A percentile compares a stretch with the other conserved stretches of the same genome.
Conservation (phyloP, 1,139 yeast genomes). For the Yamadazyma buinensis region DNA sequence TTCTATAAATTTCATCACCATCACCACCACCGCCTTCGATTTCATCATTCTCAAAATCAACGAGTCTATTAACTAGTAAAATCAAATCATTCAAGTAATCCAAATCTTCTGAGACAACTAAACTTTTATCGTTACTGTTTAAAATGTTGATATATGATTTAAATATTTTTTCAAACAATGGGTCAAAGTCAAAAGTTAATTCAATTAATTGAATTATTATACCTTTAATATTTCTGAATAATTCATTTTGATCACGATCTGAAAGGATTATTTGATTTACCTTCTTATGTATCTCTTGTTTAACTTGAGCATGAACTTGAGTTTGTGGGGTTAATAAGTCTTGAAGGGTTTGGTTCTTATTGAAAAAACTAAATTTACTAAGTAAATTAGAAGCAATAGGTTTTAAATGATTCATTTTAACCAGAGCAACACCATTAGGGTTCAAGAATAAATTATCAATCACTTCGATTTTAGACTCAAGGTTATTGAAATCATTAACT, state of each 20-base stretch:
- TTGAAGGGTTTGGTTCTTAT: too few relatives aligned
- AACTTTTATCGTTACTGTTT: slow-evolving; percentile 18
- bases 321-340: too few relatives aligned
- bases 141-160: slow-evolving; percentile 20
- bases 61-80: slow-evolving; percentile 19
- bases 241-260: slow-evolving; percentile 3
- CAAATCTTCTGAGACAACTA: slow-evolving; percentile 17
- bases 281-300: too few relatives aligned
- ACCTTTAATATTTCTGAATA: slow-evolving; percentile 9
- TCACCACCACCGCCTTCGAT: slow-evolving; percentile 11
- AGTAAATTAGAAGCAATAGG: slow-evolving; percentile 1
- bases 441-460: slow-evolving; percentile 7
- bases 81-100: slow-evolving; percentile 23
- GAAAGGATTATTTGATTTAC: not conserved
- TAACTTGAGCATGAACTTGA: too few relatives aligned
- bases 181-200: slow-evolving; percentile 24
- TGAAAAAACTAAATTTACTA: slow-evolving; percentile 1
- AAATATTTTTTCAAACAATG: slow-evolving; percentile 21
- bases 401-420: not conserved
- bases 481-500: slow-evolving; percentile 5
- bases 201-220: slow-evolving; percentile 31
- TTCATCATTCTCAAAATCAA: slow-evolving; percentile 30
- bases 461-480: slow-evolving; percentile 8
- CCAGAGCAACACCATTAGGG: not conserved
- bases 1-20: slow-evolving; percentile 19